Evolutionary conservation across 345 rosid genomes (phyloP).

Genomic region (Heritiera fomes): DNA sequence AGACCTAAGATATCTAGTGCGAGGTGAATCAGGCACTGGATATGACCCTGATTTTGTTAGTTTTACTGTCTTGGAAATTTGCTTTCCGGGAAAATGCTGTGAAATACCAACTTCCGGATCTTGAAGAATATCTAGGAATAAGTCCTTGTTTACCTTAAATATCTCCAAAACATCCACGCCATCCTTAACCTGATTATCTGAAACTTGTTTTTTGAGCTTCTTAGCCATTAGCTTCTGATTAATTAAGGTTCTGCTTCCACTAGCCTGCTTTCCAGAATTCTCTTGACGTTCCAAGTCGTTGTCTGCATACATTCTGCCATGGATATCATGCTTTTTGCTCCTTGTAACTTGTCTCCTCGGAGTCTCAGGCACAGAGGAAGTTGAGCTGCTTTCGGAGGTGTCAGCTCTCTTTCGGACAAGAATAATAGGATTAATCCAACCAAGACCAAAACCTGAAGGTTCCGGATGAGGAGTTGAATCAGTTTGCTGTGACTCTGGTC

Average conservation of each 20-base stretch:
- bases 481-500: slow-evolving; percentile 25
- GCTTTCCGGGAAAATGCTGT: slow-evolving; percentile 36
- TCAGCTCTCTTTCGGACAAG: slow-evolving; percentile 36
- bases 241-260: slow-evolving; percentile 9
- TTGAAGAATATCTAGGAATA: slow-evolving; percentile 47
- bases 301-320: not conserved
- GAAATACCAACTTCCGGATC: slow-evolving; percentile 40
- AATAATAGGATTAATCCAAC: slow-evolving; percentile 47
- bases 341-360: slow-evolving; percentile 3
- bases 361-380: slow-evolving; percentile 20
- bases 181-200: slow-evolving; percentile 45
- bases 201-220: slow-evolving; percentile 25
- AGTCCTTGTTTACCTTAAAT: slow-evolving; percentile 54
- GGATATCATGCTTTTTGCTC: not conserved
- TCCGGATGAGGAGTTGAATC: slow-evolving; percentile 29
- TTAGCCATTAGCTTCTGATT: slow-evolving; percentile 23
- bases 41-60: slow-evolving; percentile 80
- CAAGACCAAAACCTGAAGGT: slow-evolving; percentile 28
- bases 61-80: slow-evolving; percentile 32
- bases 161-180: slow-evolving; percentile 60
- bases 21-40: slow-evolving; percentile 50
- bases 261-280: slow-evolving; percentile 20
- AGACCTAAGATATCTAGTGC: slow-evolving; percentile 34
- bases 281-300: not conserved
- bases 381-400: slow-evolving; percentile 10